Evolutionary conservation across 192 early-diverging fungal species (phyloP).

Genomic region (Phycomyces blakesleeanus): DNA sequence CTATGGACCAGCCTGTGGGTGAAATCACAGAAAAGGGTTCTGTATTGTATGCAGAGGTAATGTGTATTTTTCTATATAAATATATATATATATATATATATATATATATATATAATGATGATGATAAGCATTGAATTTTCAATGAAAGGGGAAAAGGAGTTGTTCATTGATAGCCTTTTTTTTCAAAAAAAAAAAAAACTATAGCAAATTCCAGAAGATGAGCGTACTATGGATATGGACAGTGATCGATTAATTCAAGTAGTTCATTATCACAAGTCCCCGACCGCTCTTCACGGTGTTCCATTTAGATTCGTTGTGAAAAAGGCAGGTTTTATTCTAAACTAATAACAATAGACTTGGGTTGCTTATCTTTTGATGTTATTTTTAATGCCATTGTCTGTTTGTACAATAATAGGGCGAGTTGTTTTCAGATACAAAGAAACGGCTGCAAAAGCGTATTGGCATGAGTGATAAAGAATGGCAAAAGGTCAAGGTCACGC

Average conservation of each 20-base stretch:
- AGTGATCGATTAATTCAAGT: slow-evolving; percentile 56
- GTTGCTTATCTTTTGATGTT: too few relatives aligned
- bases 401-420: slow-evolving; percentile 49
- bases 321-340: slow-evolving; percentile 24
- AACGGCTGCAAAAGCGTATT: slow-evolving; percentile 61
- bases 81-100: too few relatives aligned
- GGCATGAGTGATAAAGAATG: slow-evolving; percentile 84
- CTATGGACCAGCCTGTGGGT: slow-evolving; percentile 22
- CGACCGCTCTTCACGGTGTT: slow-evolving; percentile 66
- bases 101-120: too few relatives aligned
- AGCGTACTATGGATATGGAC: slow-evolving; percentile 31
- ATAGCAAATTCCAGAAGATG: slow-evolving; percentile 48
- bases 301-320: slow-evolving; percentile 79
- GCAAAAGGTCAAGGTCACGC: slow-evolving; percentile 58
- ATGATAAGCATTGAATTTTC: slow-evolving; percentile 1
- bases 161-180: too few relatives aligned
- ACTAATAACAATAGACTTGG: too few relatives aligned
- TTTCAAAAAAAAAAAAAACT: too few relatives aligned
- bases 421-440: slow-evolving; percentile 63
- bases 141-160: too few relatives aligned
- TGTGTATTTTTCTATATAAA: too few relatives aligned
- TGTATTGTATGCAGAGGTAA: slow-evolving; percentile 59
- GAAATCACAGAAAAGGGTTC: slow-evolving; percentile 17
- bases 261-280: slow-evolving; percentile 76
- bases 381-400: too few relatives aligned